Percentiles rank a stretch among this genome's conserved stretches.
Evolutionary conservation across 768 basidiomycete species (phyloP).

Genomic region (Boletellus ananiceps): DNA sequence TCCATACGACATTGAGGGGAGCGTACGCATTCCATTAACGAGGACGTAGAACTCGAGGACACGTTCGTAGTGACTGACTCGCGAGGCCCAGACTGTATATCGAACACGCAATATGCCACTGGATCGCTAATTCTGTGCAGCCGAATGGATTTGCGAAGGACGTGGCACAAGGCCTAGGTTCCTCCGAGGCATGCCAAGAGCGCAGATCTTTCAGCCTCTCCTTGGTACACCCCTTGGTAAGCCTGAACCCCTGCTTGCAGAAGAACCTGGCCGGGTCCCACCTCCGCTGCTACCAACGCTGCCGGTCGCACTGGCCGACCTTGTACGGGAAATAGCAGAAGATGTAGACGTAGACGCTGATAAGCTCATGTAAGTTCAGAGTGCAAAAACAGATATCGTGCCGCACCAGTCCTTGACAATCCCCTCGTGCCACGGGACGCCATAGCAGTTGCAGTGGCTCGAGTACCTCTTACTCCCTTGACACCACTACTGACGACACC

Average conservation of each 20-base stretch:
- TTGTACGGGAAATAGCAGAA: conserved; percentile 18
- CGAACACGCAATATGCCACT: background rate
- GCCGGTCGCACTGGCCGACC: conserved; percentile 27
- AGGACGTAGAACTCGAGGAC: background rate
- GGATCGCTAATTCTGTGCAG: background rate
- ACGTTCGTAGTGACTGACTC: background rate
- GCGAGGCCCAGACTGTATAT: background rate
- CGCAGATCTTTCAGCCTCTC: conserved; percentile 18
- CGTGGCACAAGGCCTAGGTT: background rate
- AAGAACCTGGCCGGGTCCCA: conserved; percentile 23
- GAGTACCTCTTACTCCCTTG: conserved; percentile 68
- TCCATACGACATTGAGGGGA: conserved; percentile 3
- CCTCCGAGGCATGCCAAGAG: background rate
- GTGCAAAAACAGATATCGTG: background rate
- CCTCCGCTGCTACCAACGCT: conserved; percentile 13
- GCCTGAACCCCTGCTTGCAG: conserved; percentile 23
- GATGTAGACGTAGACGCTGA: conserved; percentile 16
- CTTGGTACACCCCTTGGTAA: conserved; percentile 22
- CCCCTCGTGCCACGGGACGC: conserved; percentile 42
- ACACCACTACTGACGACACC: conserved; percentile 50
- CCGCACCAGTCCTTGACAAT: conserved; percentile 38
- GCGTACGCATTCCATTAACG: conserved; percentile 3
- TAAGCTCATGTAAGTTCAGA: conserved; percentile 2
- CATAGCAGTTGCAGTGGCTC: conserved; percentile 49
- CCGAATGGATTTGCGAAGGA: background rate